Conservation (phyloP, 148 eudicot genomes). For the Fallopia convolvulus region DNA sequence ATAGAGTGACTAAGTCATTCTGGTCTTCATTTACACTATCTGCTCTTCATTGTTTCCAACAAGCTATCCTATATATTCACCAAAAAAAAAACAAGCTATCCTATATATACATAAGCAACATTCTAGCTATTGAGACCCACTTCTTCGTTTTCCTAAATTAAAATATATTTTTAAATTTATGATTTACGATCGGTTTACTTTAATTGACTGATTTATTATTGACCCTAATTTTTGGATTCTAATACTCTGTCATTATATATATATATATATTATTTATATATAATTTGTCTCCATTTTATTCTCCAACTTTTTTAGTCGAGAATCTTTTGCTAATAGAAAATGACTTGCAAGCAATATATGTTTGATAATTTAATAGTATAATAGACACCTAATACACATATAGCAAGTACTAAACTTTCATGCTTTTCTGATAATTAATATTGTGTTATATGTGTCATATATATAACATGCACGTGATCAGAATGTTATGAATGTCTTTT, state of each 20-base stretch:
- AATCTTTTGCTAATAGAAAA: background rate
- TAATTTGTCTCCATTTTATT: background rate
- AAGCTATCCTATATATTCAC: background rate
- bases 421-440: no score
- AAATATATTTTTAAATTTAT: no score
- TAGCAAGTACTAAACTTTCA: background rate
- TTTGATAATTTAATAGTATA: no score
- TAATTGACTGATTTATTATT: background rate
- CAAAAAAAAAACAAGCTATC: constrained; percentile 3
- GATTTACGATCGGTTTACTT: background rate
- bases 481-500: background rate
- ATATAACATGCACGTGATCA: background rate
- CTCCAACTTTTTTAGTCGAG: background rate
- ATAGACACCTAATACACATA: background rate
- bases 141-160: background rate
- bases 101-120: background rate
- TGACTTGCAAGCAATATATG: background rate
- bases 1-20: background rate
- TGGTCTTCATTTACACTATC: background rate
- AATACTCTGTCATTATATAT: background rate
- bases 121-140: background rate
- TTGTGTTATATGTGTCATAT: background rate
- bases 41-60: background rate
- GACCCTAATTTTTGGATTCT: background rate
- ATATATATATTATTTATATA: background rate